These are phyloP conservation scores for Candida wancherniae DNA, from an alignment of 805 yeast genomes.

Conservation along the genomic window DNA sequence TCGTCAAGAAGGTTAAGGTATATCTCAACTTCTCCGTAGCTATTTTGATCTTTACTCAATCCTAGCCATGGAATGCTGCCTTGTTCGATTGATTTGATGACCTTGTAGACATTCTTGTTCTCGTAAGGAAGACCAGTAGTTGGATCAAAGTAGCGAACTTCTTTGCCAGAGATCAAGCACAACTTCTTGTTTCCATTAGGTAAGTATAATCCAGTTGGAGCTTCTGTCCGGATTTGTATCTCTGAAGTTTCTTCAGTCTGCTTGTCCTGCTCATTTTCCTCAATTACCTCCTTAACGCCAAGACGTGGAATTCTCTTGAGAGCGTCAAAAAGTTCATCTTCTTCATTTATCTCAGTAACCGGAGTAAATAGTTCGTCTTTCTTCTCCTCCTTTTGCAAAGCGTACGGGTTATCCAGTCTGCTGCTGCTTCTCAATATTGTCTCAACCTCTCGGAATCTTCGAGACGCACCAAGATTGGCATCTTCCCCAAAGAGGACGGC, in stretches of 20 bases:
- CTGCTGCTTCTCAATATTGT: conserved; percentile 32
- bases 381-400: conserved; percentile 26
- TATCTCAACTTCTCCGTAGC: conserved; percentile 44
- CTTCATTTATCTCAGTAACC: conserved; percentile 31
- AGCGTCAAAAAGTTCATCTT: conserved; percentile 37
- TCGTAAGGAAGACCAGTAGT: conserved; percentile 81
- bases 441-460: conserved; percentile 52
- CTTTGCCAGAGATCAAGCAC: conserved; percentile 73
- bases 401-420: conserved; percentile 39
- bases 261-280: conserved; percentile 35
- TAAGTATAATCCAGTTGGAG: conserved; percentile 69
- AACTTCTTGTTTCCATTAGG: conserved; percentile 63
- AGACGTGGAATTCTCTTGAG: conserved; percentile 52
- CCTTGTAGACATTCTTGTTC: conserved; percentile 73
- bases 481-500: conserved; percentile 57
- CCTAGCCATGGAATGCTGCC: conserved; percentile 52
- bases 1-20: conserved; percentile 47
- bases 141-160: conserved; percentile 85
- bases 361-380: conserved; percentile 31
- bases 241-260: conserved; percentile 39
- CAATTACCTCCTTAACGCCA: conserved; percentile 50
- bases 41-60: conserved; percentile 47
- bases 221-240: conserved; percentile 52
- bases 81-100: conserved; percentile 46
- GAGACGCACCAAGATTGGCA: conserved; percentile 46